phyloP scores from a whole-genome alignment of 352 stramenopile species.

The Globisporangium sylvaticum region DNA sequence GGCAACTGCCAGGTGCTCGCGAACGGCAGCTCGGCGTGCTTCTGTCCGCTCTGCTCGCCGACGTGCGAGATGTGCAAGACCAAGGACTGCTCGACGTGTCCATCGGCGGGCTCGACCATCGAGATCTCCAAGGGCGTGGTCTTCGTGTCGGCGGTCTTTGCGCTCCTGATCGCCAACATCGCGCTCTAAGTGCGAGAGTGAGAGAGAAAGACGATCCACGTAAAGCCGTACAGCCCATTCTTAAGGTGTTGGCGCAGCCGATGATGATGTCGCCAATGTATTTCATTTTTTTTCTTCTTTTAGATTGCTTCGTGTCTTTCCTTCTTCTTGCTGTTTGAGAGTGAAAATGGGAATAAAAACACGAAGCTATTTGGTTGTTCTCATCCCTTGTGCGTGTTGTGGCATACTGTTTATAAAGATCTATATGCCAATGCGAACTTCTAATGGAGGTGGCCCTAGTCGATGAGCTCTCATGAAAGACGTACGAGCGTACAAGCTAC shows the following conservation, averaged over 20 bases:
- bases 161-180: conserved; percentile 12
- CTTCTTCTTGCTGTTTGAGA: neutral
- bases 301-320: neutral
- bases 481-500: neutral
- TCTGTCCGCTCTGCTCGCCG: conserved; percentile 20
- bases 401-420: neutral
- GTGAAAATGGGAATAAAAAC: neutral
- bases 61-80: conserved; percentile 15
- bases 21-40: conserved; percentile 23
- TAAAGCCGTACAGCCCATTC: neutral
- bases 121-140: conserved; percentile 17
- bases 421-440: neutral
- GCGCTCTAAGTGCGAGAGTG: conserved; percentile 8
- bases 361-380: neutral
- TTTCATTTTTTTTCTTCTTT: conserved; percentile 5
- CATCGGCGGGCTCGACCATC: conserved; percentile 9
- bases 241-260: neutral
- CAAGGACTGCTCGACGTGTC: conserved; percentile 24
- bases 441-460: neutral
- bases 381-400: neutral
- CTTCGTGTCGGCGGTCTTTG: conserved; percentile 13
- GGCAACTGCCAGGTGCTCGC: conserved; percentile 17
- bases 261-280: conserved; percentile 6
- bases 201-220: neutral
- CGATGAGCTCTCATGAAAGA: neutral